Conservation (phyloP, 352 stramenopile genomes). For the Globisporangium parvum region DNA sequence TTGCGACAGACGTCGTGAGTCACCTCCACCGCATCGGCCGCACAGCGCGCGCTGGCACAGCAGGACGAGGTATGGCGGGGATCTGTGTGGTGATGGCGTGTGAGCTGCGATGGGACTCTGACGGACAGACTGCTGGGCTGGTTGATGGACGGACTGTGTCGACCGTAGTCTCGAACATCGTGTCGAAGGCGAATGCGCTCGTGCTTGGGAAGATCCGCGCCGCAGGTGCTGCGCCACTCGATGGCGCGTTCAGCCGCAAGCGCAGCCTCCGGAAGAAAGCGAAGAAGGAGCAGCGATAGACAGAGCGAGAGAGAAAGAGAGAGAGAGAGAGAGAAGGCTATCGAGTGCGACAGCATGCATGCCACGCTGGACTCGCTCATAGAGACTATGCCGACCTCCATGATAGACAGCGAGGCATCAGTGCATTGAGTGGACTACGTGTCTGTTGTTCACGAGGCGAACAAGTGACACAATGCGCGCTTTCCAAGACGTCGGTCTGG, state of each 20-base stretch:
- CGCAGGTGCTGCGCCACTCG: constrained; percentile 38
- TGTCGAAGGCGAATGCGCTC: constrained; percentile 49
- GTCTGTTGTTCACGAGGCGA: too few species aligned
- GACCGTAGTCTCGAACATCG: constrained; percentile 57
- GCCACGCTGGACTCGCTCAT: too few species aligned
- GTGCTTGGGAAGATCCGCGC: constrained; percentile 61
- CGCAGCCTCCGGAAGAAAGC: constrained; percentile 79
- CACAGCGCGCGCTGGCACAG: constrained; percentile 49
- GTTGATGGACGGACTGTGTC: background rate
- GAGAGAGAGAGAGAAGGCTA: too few species aligned
- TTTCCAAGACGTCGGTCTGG: too few species aligned
- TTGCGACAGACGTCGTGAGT: constrained; percentile 74
- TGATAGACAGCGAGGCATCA: too few species aligned
- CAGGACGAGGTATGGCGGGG: constrained; percentile 32
- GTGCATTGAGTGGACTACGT: too few species aligned
- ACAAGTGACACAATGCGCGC: too few species aligned
- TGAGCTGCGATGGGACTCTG: too few species aligned
- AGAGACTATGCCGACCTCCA: too few species aligned
- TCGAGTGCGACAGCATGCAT: too few species aligned
- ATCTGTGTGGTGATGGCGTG: background rate
- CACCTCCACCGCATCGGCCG: constrained; percentile 77
- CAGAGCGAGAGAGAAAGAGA: background rate
- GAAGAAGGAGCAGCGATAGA: constrained; percentile 38
- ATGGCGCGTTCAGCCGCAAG: constrained; percentile 74
- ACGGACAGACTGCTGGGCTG: too few species aligned